A percentile compares a stretch with the other conserved stretches of the same genome.
Evolutionary conservation across 768 basidiomycete genomes (phyloP).

Genomic region (Asterophora lycoperdoides): DNA sequence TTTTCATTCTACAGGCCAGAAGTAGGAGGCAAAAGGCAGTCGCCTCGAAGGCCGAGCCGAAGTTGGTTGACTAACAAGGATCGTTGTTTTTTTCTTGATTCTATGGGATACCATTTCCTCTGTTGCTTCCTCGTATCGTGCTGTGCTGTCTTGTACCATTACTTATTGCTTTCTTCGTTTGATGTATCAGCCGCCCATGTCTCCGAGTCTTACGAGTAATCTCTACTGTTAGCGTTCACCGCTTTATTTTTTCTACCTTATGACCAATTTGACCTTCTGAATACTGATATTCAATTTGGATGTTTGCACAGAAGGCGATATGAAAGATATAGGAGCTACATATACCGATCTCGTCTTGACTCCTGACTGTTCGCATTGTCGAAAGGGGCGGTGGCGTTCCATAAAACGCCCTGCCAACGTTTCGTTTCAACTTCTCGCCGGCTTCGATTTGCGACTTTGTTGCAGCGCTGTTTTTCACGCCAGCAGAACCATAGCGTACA

Average conservation of each 20-base stretch:
- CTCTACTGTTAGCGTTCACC: background rate
- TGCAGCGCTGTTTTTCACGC: no score
- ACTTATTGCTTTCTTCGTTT: constrained; percentile 5
- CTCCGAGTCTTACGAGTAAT: background rate
- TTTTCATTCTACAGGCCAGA: constrained; percentile 11
- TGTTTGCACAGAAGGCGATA: no score
- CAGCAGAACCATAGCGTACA: no score
- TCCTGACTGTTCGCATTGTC: no score
- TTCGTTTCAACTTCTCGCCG: no score
- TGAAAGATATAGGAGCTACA: no score
- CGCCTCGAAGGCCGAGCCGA: constrained; percentile 10
- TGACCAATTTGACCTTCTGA: background rate
- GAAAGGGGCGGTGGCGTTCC: no score
- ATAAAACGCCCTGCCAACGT: no score
- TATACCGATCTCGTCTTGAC: no score
- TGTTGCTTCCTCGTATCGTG: constrained; percentile 2
- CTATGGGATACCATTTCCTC: background rate
- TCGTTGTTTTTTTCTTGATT: background rate
- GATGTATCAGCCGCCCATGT: constrained; percentile 7
- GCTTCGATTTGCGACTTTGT: no score
- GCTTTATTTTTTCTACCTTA: background rate
- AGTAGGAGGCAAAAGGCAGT: constrained; percentile 12
- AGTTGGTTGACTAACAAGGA: constrained; percentile 9
- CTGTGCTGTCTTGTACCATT: constrained; percentile 15
- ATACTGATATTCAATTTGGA: no score